Conservation (phyloP, 352 stramenopile genomes). For the Phytophthora niederhauseri region DNA sequence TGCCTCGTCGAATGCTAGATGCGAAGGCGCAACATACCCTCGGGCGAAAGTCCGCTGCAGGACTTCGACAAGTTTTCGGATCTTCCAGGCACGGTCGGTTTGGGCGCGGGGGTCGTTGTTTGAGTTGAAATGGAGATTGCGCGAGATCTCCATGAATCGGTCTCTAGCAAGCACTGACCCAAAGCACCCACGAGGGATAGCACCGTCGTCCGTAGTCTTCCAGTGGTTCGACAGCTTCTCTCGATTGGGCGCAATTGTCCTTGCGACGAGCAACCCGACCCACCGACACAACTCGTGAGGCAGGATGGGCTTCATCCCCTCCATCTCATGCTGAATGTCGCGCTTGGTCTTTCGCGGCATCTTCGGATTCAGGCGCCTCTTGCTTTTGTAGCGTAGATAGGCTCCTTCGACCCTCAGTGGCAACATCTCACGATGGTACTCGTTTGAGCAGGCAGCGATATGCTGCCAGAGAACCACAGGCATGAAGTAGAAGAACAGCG, state of each 20-base stretch:
- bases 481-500: constrained; percentile 27
- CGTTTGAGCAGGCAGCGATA: constrained; percentile 21
- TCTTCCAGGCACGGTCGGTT: neutral
- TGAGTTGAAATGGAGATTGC: neutral
- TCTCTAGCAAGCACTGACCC: neutral
- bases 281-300: neutral
- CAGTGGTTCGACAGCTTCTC: neutral
- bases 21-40: neutral
- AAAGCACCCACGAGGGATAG: neutral
- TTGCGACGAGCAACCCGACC: neutral
- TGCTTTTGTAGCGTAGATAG: neutral
- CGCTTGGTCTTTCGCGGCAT: neutral
- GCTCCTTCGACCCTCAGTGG: neutral
- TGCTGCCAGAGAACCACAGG: constrained; percentile 30
- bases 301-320: neutral
- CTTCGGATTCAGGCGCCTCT: neutral
- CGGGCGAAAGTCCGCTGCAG: neutral
- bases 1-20: constrained; percentile 27
- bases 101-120: neutral
- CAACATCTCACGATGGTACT: constrained; percentile 24
- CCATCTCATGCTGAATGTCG: neutral
- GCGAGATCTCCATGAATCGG: neutral
- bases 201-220: too few relatives aligned
- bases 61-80: neutral
- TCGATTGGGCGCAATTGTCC: neutral